A percentile compares a stretch with the other conserved stretches of the same genome.
phyloP scores from a whole-genome alignment of 805 yeast species.

The Kodamaea lidongshanica region DNA sequence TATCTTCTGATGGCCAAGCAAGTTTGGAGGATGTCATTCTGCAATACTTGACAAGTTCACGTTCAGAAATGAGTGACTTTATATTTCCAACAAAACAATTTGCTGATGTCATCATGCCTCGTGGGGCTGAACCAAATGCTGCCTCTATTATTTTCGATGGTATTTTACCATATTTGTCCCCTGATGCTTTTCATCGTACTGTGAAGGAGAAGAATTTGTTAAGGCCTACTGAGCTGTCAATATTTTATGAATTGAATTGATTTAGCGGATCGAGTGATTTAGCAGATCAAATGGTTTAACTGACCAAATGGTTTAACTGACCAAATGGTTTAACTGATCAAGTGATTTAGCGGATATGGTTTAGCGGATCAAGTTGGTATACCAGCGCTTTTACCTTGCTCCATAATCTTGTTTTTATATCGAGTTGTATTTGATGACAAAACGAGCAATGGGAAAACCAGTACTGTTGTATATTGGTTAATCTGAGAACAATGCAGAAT shows the following conservation, averaged over 20 bases:
- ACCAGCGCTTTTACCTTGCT: too few species aligned
- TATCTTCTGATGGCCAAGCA: slow-evolving; percentile 9
- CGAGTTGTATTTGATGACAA: too few species aligned
- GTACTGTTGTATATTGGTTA: too few species aligned
- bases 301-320: too few species aligned
- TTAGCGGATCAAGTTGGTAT: too few species aligned
- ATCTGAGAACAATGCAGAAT: too few species aligned
- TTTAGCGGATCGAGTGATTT: neutral
- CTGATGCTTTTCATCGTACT: neutral
- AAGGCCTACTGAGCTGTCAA: slow-evolving; percentile 7
- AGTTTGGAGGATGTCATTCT: slow-evolving; percentile 35
- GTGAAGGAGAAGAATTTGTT: slow-evolving; percentile 5
- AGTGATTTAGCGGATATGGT: too few species aligned
- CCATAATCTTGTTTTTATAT: too few species aligned
- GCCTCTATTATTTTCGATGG: slow-evolving; percentile 61
- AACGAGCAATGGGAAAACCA: too few species aligned
- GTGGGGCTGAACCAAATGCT: slow-evolving; percentile 59
- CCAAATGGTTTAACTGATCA: too few species aligned
- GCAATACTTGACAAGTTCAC: slow-evolving; percentile 48
- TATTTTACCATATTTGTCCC: slow-evolving; percentile 33
- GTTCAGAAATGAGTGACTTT: slow-evolving; percentile 62
- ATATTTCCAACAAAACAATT: slow-evolving; percentile 62
- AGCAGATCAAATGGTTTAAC: neutral
- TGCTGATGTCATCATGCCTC: slow-evolving; percentile 71
- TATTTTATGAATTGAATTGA: slow-evolving; percentile 6